These are phyloP conservation scores for Fagopyrum homotropicum DNA, from an alignment of 148 eudicot genomes.

Conservation along the genomic window DNA sequence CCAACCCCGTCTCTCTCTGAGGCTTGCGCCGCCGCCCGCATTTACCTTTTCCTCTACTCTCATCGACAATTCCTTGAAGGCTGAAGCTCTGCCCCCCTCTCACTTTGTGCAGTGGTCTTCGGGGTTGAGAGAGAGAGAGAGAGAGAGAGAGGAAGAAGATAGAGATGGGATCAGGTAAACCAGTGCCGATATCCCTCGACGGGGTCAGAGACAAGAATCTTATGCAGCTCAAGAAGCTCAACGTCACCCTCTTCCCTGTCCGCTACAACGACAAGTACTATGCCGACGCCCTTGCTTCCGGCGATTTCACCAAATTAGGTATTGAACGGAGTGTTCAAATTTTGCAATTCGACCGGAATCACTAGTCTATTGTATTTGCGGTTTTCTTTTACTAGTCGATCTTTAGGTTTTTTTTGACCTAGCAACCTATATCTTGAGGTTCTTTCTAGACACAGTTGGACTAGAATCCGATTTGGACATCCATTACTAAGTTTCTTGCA, in stretches of 20 bases:
- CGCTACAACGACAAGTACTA: constrained; percentile 88
- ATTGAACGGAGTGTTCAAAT: not conserved
- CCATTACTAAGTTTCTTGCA: too few species aligned
- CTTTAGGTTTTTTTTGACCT: not conserved
- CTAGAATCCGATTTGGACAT: too few species aligned
- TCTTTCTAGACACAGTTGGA: too few species aligned
- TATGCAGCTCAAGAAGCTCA: constrained; percentile 85
- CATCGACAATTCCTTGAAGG: too few species aligned
- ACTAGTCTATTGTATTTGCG: not conserved
- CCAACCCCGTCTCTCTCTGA: too few species aligned
- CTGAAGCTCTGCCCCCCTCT: too few species aligned
- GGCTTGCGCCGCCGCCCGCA: too few species aligned
- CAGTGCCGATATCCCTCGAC: constrained; percentile 62
- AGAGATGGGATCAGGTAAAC: constrained; percentile 44
- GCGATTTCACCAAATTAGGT: constrained; percentile 87
- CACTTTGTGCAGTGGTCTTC: too few species aligned
- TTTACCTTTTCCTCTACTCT: too few species aligned
- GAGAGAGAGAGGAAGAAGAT: not conserved
- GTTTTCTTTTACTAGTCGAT: not conserved
- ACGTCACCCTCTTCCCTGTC: constrained; percentile 83
- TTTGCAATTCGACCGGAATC: not conserved
- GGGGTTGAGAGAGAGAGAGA: not conserved
- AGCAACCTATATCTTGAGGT: not conserved
- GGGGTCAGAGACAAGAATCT: constrained; percentile 79
- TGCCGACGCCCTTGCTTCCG: constrained; percentile 71